Conservation (phyloP, 2,329 filamentous ascomycete genomes). For the Xylaria multiplex region DNA sequence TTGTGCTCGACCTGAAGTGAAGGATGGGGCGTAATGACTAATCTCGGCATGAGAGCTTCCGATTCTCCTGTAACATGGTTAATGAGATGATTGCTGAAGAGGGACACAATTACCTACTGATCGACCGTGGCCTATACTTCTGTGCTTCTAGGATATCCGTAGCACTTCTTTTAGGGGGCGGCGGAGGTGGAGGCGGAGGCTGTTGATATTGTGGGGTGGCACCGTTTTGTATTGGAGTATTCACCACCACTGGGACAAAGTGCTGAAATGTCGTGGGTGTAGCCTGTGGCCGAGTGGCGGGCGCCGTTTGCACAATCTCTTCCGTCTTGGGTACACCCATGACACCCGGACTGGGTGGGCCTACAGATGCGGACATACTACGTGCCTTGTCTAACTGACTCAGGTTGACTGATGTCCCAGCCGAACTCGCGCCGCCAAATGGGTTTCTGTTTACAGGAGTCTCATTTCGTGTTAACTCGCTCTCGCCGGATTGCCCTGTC, state of each 20-base stretch:
- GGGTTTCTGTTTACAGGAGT: conserved; percentile 45
- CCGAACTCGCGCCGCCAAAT: conserved; percentile 43
- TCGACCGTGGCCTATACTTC: conserved; percentile 47
- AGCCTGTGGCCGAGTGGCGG: conserved; percentile 47
- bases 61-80: conserved; percentile 42
- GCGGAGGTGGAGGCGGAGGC: conserved; percentile 37
- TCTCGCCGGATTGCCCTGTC: conserved; percentile 51
- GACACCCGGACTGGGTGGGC: conserved; percentile 59
- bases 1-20: conserved; percentile 69
- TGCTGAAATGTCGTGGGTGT: conserved; percentile 47
- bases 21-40: conserved; percentile 62
- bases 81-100: conserved; percentile 16
- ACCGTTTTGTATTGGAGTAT: conserved; percentile 38
- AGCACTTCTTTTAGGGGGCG: conserved; percentile 45
- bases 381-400: conserved; percentile 54
- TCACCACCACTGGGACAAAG: conserved; percentile 41
- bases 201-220: conserved; percentile 36
- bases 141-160: conserved; percentile 49
- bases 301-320: conserved; percentile 49
- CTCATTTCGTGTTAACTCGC: conserved; percentile 48
- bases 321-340: conserved; percentile 50
- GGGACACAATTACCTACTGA: conserved; percentile 41
- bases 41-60: conserved; percentile 47
- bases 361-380: conserved; percentile 54
- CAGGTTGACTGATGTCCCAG: conserved; percentile 42